phyloP scores from a whole-genome alignment of 1,284 basidiomycete genomes.

The Ceratobasidium sp. region DNA sequence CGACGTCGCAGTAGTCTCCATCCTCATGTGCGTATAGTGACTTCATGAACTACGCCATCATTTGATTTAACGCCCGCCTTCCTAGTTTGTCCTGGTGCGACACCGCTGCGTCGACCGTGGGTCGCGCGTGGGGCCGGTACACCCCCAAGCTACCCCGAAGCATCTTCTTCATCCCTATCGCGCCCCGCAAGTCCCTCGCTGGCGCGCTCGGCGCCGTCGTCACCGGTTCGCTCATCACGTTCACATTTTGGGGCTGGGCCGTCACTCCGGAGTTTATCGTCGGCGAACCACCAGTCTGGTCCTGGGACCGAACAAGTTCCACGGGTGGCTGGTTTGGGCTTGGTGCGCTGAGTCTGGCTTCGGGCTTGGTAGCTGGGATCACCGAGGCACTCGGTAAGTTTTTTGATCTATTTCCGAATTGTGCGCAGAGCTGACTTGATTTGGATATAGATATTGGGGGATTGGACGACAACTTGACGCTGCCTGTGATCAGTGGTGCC shows the following conservation, averaged over 20 bases:
- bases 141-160: conserved; percentile 81
- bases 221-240: conserved; percentile 80
- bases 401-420: conserved; percentile 8
- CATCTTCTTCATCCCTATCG: conserved; percentile 80
- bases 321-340: conserved; percentile 68
- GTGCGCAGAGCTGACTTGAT: conserved; percentile 33
- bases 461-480: conserved; percentile 92
- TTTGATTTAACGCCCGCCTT: conserved; percentile 40
- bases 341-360: conserved; percentile 70
- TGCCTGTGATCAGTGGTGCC: conserved; percentile 91
- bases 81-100: conserved; percentile 95
- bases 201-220: conserved; percentile 86
- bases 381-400: conserved; percentile 86
- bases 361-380: conserved; percentile 83
- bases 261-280: conserved; percentile 56
- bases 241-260: conserved; percentile 83
- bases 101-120: conserved; percentile 94
- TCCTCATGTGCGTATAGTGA: conserved; percentile 86
- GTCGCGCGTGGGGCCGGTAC: conserved; percentile 83
- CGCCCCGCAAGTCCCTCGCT: conserved; percentile 87
- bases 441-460: conserved; percentile 56
- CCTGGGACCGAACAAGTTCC: conserved; percentile 39
- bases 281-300: conserved; percentile 48
- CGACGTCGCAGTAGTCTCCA: conserved; percentile 89
- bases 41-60: conserved; percentile 24